Base-by-base conservation (phyloP, 257 asterid species). In the Ophiorrhiza pumila region DNA sequence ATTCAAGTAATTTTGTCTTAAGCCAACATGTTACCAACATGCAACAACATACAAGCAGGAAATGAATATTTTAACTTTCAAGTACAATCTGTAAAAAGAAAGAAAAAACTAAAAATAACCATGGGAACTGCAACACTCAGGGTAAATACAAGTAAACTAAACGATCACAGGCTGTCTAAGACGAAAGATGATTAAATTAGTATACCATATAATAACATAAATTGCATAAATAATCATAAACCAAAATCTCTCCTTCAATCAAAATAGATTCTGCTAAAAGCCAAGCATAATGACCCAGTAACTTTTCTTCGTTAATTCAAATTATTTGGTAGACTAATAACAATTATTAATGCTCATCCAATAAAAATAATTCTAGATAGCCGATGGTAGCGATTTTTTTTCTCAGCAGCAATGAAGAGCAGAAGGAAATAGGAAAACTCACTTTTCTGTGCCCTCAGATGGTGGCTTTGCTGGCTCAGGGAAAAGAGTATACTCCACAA, bases 401-500 rank as follows among this genome's bases (percentile, higher is more conserved):
- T 14, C 15, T 35, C 50, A 50, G 23, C 31, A 52, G 35, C n/a
- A 49, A 20, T 14, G 41, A 57, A 37, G 27, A 25, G 43, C 74
- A 72, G 43, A 45, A 25, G 35, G 58, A 12, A 1, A 42, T 46
- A 57, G 79, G 78, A 72, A 76, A 65, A 76, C 93, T 81, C 80
- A 90, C 97, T 84, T 91, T 80, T 90, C 91, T 52, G 80, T 65
- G 64, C 41, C 79, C 71, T 86, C 95, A 25, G 80, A 72, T 53
- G 90, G 77, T 75, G 83, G 85, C 76, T 86, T 86, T n/a, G 84
- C 68, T 46, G 79, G 75, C 80, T 87, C 96, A 0, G 95, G 98
- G 83, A 94, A 91, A 77, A 94, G 92, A 65, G 93, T 86, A 79
- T 84, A 88, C 85, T 94, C 97, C 9, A 88, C 90, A 31, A 89